Percentiles rank a stretch among this genome's conserved stretches.
These are phyloP conservation scores for Mycena crocata DNA, from an alignment of 768 basidiomycete species.

Conservation along the genomic window DNA sequence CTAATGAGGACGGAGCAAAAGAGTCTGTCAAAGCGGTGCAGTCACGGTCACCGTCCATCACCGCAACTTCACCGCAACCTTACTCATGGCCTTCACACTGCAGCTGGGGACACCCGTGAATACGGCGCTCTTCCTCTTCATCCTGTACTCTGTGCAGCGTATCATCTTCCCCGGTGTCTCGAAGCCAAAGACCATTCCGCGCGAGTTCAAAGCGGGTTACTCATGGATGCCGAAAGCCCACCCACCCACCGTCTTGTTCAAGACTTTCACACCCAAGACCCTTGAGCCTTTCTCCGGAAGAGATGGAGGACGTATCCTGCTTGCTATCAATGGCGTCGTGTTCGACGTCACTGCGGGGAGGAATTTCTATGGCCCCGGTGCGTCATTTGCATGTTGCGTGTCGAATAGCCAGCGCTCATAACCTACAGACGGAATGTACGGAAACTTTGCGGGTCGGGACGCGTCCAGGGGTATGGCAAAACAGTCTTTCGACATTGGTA, in stretches of 20 bases:
- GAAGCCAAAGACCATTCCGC: slow-evolving; percentile 61
- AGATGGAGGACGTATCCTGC: slow-evolving; percentile 78
- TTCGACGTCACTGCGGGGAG: slow-evolving; percentile 94
- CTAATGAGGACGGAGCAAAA: too few relatives aligned
- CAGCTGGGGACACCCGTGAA: slow-evolving; percentile 81
- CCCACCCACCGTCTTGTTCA: slow-evolving; percentile 80
- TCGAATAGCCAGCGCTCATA: slow-evolving; percentile 14
- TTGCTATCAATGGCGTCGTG: slow-evolving; percentile 88
- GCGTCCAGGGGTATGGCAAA: slow-evolving; percentile 98
- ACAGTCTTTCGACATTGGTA: slow-evolving; percentile 94
- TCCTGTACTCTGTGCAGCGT: slow-evolving; percentile 79
- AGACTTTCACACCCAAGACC: slow-evolving; percentile 83
- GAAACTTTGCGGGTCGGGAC: slow-evolving; percentile 97
- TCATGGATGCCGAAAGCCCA: slow-evolving; percentile 92
- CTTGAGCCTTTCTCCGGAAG: slow-evolving; percentile 74
- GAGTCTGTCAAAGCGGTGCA: not conserved
- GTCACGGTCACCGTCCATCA: not conserved
- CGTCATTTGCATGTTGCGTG: slow-evolving; percentile 40
- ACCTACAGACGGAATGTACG: slow-evolving; percentile 89
- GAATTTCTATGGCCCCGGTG: slow-evolving; percentile 96
- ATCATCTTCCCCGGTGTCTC: slow-evolving; percentile 79
- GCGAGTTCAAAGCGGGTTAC: slow-evolving; percentile 86
- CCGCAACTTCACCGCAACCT: not conserved
- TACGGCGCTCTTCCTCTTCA: slow-evolving; percentile 81
- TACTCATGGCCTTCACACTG: slow-evolving; percentile 52